A percentile compares a stretch with the other conserved stretches of the same genome.
Conservation (phyloP, 2,329 filamentous ascomycete species). For the Penicillium brevicompactum region DNA sequence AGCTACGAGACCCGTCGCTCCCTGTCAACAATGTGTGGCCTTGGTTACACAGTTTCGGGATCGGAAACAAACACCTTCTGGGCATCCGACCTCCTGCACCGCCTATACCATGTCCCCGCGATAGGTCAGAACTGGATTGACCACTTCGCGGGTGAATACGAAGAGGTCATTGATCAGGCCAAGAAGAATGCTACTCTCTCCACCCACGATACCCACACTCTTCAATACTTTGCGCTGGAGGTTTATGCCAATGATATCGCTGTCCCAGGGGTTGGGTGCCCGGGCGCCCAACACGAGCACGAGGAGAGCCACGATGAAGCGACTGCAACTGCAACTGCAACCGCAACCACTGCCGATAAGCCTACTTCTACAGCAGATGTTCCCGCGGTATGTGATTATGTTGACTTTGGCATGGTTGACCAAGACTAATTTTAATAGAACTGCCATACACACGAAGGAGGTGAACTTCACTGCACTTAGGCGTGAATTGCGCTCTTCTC, state of each 20-base stretch:
- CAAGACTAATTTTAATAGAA: slow-evolving; percentile 28
- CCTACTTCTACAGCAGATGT: slow-evolving; percentile 21
- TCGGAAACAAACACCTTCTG: slow-evolving; percentile 64
- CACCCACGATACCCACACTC: slow-evolving; percentile 61
- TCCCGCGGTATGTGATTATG: slow-evolving; percentile 27
- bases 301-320: slow-evolving; percentile 4
- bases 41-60: slow-evolving; percentile 63
- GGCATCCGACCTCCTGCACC: slow-evolving; percentile 68
- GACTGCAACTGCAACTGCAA: slow-evolving; percentile 8
- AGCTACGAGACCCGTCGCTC: slow-evolving; percentile 62
- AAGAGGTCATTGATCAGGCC: slow-evolving; percentile 57
- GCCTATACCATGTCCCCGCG: slow-evolving; percentile 63
- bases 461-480: slow-evolving; percentile 43
- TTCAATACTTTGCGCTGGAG: slow-evolving; percentile 70
- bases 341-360: slow-evolving; percentile 11
- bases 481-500: not conserved
- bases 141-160: slow-evolving; percentile 64
- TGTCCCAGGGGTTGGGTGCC: slow-evolving; percentile 63
- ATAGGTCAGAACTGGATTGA: slow-evolving; percentile 63
- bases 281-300: slow-evolving; percentile 42
- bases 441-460: slow-evolving; percentile 47
- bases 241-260: slow-evolving; percentile 68
- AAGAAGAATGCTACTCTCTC: slow-evolving; percentile 52
- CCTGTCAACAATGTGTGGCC: slow-evolving; percentile 62
- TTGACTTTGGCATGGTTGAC: not conserved